Evolutionary conservation across 1,284 basidiomycete species (phyloP).

Genomic region (Trichosporon sp.): DNA sequence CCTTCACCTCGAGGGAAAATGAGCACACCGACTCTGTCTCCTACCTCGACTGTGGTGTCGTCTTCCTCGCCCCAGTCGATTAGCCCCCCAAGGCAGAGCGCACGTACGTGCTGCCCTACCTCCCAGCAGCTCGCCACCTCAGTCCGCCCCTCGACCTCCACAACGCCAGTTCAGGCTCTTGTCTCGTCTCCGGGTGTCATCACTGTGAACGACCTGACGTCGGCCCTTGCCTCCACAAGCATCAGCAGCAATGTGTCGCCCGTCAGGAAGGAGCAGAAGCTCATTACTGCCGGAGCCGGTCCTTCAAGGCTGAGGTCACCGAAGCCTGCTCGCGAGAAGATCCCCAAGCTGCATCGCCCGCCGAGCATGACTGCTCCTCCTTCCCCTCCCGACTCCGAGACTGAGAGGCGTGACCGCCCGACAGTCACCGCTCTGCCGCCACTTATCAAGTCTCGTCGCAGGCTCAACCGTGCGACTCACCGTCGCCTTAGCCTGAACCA

Average conservation of each 20-base stretch:
- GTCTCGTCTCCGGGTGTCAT: neutral
- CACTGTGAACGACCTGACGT: neutral
- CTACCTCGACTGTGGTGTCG: neutral
- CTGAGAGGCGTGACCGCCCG: neutral
- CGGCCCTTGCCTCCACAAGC: neutral
- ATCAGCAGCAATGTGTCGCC: neutral
- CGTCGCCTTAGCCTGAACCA: neutral
- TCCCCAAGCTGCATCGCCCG: neutral
- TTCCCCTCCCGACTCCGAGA: slow-evolving; percentile 1
- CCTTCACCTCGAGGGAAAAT: neutral
- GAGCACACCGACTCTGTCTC: neutral
- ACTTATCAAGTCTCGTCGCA: neutral
- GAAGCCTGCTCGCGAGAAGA: neutral
- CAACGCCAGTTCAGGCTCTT: neutral
- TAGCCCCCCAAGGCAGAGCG: neutral
- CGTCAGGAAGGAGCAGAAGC: neutral
- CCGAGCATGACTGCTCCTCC: neutral
- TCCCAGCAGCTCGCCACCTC: neutral
- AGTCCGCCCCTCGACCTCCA: neutral
- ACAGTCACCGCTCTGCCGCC: neutral
- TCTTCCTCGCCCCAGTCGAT: neutral
- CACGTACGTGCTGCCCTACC: neutral
- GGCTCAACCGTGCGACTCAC: neutral
- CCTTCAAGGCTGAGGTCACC: neutral
- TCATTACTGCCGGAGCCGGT: neutral